Conservation (phyloP, 2,329 filamentous ascomycete species). For the Epichloe scottii region DNA sequence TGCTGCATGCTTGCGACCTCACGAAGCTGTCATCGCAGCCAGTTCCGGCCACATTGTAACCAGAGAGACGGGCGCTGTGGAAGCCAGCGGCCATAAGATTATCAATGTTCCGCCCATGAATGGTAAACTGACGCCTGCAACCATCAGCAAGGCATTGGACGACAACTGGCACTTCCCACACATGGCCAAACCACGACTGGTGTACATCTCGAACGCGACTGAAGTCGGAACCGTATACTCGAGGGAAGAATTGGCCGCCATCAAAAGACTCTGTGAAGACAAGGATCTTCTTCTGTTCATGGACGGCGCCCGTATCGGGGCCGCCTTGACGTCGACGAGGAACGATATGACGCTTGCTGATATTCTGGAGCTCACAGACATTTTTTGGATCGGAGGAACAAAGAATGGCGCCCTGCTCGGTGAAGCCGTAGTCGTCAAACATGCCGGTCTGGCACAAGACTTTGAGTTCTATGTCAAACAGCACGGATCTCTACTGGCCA, state of each 20-base stretch:
- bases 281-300: constrained; percentile 30
- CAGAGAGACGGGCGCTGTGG: constrained; percentile 37
- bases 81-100: constrained; percentile 38
- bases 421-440: constrained; percentile 36
- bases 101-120: constrained; percentile 32
- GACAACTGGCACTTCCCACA: constrained; percentile 39
- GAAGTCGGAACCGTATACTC: constrained; percentile 37
- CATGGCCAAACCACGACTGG: constrained; percentile 36
- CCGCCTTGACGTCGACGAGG: constrained; percentile 27
- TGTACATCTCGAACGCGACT: constrained; percentile 39
- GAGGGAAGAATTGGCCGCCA: constrained; percentile 25
- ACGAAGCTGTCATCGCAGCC: constrained; percentile 38
- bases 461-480: constrained; percentile 41
- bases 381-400: constrained; percentile 43
- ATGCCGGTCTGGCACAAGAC: constrained; percentile 26
- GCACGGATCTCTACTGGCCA: constrained; percentile 36
- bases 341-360: constrained; percentile 33
- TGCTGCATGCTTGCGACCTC: constrained; percentile 34
- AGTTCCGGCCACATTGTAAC: constrained; percentile 36
- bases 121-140: constrained; percentile 33
- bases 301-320: constrained; percentile 34
- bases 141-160: constrained; percentile 28
- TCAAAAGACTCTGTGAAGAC: constrained; percentile 30
- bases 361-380: constrained; percentile 33
- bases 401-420: constrained; percentile 38